These are phyloP conservation scores for Colletotrichum sp. DNA, from an alignment of 2,329 filamentous ascomycete species.

Conservation along the genomic window DNA sequence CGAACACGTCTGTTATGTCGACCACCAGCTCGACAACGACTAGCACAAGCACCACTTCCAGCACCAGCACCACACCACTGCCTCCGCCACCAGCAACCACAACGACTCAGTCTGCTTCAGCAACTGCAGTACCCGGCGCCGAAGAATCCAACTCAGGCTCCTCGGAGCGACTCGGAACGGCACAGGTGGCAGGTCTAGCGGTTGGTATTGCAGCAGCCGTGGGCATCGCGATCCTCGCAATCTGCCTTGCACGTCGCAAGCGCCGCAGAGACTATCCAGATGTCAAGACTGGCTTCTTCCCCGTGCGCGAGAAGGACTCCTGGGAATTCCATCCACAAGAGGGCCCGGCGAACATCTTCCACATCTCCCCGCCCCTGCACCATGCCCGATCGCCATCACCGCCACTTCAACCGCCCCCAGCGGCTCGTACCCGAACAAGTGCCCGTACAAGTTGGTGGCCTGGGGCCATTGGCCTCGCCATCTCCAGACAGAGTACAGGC, in stretches of 20 bases:
- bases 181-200: constrained; percentile 18
- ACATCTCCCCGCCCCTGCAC: constrained; percentile 48
- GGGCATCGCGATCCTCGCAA: constrained; percentile 51
- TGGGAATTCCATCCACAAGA: constrained; percentile 29
- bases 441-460: constrained; percentile 34
- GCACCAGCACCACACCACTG: not conserved
- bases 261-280: constrained; percentile 45
- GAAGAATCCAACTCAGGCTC: constrained; percentile 5
- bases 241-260: constrained; percentile 47
- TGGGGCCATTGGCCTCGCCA: constrained; percentile 49
- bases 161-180: constrained; percentile 10
- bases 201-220: constrained; percentile 18
- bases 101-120: constrained; percentile 3
- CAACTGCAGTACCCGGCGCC: constrained; percentile 1
- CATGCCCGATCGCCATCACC: constrained; percentile 28
- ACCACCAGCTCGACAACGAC: not conserved
- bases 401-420: not conserved
- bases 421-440: constrained; percentile 9
- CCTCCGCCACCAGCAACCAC: not conserved
- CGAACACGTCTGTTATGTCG: constrained; percentile 12
- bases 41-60: not conserved
- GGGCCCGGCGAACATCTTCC: constrained; percentile 31
- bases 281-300: constrained; percentile 42
- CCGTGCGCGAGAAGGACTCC: constrained; percentile 41
- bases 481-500: constrained; percentile 38